Conservation (phyloP, 495 filamentous ascomycete genomes). For the Xeromyces bisporus region DNA sequence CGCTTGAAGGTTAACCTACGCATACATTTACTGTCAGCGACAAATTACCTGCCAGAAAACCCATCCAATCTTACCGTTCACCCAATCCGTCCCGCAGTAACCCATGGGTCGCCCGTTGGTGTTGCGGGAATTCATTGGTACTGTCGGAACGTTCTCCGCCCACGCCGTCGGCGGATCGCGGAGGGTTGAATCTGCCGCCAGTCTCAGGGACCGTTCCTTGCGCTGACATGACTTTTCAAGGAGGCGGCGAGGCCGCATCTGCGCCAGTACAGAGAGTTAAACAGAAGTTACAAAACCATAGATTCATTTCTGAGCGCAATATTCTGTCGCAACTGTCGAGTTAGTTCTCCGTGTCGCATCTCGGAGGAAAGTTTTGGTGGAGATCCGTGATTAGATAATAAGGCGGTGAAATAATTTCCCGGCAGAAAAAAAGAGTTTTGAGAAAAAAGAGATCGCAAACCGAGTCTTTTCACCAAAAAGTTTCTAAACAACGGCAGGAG, state of each 20-base stretch:
- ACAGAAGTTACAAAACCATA: not conserved
- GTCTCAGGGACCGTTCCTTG: constrained; percentile 5
- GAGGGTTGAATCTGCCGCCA: constrained; percentile 4
- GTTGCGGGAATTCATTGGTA: not conserved
- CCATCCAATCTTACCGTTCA: constrained; percentile 21
- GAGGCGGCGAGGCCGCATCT: constrained; percentile 2
- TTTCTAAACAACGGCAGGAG: constrained; percentile 21
- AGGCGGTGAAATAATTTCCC: constrained; percentile 17
- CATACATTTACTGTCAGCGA: not conserved
- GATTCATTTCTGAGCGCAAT: no score
- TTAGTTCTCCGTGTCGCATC: constrained; percentile 2
- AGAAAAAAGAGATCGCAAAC: constrained; percentile 20
- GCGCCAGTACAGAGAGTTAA: constrained; percentile 3
- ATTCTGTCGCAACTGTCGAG: constrained; percentile 5
- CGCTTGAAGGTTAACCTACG: constrained; percentile 67
- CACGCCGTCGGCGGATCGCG: constrained; percentile 2
- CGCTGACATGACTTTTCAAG: constrained; percentile 7
- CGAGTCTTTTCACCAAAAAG: no score
- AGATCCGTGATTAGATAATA: constrained; percentile 15
- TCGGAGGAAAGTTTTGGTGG: constrained; percentile 11
- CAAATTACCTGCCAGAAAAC: not conserved
- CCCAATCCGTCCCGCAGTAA: constrained; percentile 30
- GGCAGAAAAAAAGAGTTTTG: constrained; percentile 18
- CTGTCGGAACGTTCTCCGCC: not conserved
- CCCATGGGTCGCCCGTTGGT: constrained; percentile 20